Evolutionary conservation across 2,329 filamentous ascomycete genomes (phyloP), one percentile per base, ranked within the genome.

Genomic region (Pezicula carpinea): DNA sequence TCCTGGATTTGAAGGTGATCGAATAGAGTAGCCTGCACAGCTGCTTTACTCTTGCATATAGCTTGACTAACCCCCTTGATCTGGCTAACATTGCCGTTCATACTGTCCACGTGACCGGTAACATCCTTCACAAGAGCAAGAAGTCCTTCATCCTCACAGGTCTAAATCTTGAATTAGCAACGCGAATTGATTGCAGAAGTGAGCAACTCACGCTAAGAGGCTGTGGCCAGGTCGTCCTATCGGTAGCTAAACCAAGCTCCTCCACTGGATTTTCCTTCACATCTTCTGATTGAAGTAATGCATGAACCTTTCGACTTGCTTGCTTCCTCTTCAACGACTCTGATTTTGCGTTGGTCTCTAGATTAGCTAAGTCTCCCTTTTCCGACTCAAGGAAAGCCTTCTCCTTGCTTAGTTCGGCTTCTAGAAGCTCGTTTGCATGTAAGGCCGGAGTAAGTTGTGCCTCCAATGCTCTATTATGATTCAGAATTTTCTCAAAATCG

Each of bases 401-500:
- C 46, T 83, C 74, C 54, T 71, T 72, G 50, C 71, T 72, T 54
- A 77, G 75, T 63, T 86, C 83, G 22, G 71, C 68, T 45, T 68
- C 67, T 26, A 89, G 69, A 39, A 88, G 65, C 53, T 77, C 74
- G 19, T 85, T 76, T 4, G 79, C 74, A 64, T 88, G 83, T 35
- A 82, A 66, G 17, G 77, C 68, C 1, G 83, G 80, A 14, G 79
- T 82, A 5, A 88, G 74, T 64, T 77, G 74, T 49, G 68, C 68
- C 59, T 85, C 77, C 21, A 85, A 64, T 7, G 65, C 65, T 47
- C 71, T 67, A 51, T 79, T 79, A n/a, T 75, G 75, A 56, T 82
- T 77, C 7, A 84, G 68, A 13, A 83, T 75, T 55, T 73, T 77
- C 60, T 88, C 83, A 53, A 83, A 83, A 57, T 85, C 76, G 39